Evolutionary conservation across 805 yeast genomes (phyloP).

Genomic region (Saccharomycopsis microspora): DNA sequence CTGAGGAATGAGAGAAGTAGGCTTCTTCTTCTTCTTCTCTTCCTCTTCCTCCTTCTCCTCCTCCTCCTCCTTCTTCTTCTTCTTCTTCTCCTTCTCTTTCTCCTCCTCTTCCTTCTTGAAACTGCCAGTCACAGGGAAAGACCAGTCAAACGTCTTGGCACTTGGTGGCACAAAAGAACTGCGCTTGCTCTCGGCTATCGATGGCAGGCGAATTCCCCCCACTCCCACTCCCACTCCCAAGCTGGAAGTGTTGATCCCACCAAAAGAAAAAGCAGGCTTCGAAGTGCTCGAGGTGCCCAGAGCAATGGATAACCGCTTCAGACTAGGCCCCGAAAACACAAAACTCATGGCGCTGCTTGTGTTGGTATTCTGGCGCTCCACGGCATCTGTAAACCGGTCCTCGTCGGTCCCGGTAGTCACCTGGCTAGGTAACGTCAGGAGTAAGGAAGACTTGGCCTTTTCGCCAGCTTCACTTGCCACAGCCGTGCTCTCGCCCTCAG

Average conservation of each 20-base stretch:
- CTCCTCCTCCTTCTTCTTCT: too few relatives aligned
- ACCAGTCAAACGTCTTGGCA: too few relatives aligned
- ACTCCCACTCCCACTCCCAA: too few relatives aligned
- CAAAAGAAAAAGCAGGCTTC: too few relatives aligned
- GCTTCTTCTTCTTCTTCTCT: background rate
- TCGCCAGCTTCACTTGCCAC: background rate
- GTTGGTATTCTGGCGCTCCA: constrained; percentile 7
- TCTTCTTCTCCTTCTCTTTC: too few relatives aligned
- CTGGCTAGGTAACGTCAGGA: too few relatives aligned
- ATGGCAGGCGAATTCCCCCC: background rate
- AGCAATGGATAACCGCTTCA: too few relatives aligned
- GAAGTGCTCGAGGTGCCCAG: too few relatives aligned
- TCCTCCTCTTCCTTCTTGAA: too few relatives aligned
- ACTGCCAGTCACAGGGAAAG: too few relatives aligned
- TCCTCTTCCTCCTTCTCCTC: background rate
- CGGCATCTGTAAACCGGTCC: constrained; percentile 8
- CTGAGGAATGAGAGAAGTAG: constrained; percentile 6
- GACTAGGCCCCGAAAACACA: background rate
- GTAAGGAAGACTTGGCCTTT: background rate
- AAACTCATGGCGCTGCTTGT: constrained; percentile 5
- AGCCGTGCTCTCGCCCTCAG: constrained; percentile 1
- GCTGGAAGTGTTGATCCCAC: too few relatives aligned
- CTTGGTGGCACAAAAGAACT: too few relatives aligned
- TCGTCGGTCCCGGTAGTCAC: background rate
- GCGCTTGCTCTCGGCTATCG: background rate